These are phyloP conservation scores for Cicer judaicum DNA, from an alignment of 306 rosid genomes.

Conservation along the genomic window DNA sequence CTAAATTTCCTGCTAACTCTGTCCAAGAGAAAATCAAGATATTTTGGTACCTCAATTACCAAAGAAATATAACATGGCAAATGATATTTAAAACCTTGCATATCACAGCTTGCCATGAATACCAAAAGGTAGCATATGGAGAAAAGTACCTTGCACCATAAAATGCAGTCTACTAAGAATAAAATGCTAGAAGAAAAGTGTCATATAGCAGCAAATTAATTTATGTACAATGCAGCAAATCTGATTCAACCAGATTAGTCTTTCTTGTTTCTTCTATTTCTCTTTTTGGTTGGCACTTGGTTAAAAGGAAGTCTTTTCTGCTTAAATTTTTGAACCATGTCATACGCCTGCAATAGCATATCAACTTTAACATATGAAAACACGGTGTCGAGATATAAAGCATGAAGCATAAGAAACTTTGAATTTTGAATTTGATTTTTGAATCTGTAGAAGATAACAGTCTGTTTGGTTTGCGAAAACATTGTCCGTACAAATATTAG, in stretches of 20 bases:
- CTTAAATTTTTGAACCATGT: constrained; percentile 76
- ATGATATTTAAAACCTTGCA: not conserved
- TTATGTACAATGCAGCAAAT: constrained; percentile 13
- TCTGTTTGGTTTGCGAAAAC: not conserved
- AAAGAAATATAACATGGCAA: not conserved
- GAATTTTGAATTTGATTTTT: constrained; percentile 24
- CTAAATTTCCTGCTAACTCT: not conserved
- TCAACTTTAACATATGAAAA: constrained; percentile 11
- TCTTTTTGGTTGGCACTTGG: constrained; percentile 52
- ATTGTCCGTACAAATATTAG: not conserved
- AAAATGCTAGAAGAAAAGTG: constrained; percentile 11
- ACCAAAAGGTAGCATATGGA: not conserved
- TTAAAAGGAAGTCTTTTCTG: constrained; percentile 50
- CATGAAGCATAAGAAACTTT: constrained; percentile 22
- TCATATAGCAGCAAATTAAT: constrained; percentile 15
- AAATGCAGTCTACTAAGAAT: not conserved
- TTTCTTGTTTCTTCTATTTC: constrained; percentile 49
- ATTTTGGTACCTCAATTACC: not conserved
- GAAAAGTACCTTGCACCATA: constrained; percentile 23
- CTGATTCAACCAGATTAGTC: constrained; percentile 22
- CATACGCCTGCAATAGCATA: constrained; percentile 64
- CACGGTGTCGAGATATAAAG: constrained; percentile 18
- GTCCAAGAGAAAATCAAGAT: not conserved
- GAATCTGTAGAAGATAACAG: not conserved
- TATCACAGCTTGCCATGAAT: not conserved